phyloP scores from a whole-genome alignment of 805 yeast species.

The Candida saitoana region DNA sequence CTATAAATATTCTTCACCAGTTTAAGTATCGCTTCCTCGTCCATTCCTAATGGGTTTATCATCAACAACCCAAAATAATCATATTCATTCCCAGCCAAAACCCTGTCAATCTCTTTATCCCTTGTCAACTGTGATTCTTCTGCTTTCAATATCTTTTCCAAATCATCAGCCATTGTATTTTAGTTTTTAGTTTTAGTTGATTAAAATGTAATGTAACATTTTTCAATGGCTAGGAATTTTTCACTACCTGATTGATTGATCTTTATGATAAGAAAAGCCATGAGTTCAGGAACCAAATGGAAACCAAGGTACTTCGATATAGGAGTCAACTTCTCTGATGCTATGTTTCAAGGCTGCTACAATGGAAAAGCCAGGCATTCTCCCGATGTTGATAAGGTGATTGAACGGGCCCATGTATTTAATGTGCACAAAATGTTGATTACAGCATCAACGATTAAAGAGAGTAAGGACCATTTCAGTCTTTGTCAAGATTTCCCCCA shows the following conservation, averaged over 20 bases:
- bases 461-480: constrained; percentile 58
- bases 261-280: constrained; percentile 2
- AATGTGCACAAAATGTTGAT: constrained; percentile 69
- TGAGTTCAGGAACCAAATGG: constrained; percentile 18
- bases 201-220: too few relatives aligned
- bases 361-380: constrained; percentile 54
- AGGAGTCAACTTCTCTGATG: constrained; percentile 78
- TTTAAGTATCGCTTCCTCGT: constrained; percentile 4
- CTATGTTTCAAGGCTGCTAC: constrained; percentile 81
- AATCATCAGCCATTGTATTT: constrained; percentile 11
- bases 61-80: constrained; percentile 58
- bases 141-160: constrained; percentile 14
- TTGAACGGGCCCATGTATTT: constrained; percentile 60
- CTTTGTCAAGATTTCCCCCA: constrained; percentile 42
- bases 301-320: constrained; percentile 43
- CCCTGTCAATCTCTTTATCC: constrained; percentile 55
- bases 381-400: constrained; percentile 59
- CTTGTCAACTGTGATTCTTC: constrained; percentile 28
- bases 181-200: not conserved
- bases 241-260: not conserved
- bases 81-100: constrained; percentile 42
- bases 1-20: constrained; percentile 47
- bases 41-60: constrained; percentile 22
- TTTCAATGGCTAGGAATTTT: not conserved
- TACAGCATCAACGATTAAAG: constrained; percentile 77